Evolutionary conservation across 1,284 basidiomycete genomes (phyloP), one percentile per base, ranked within the genome.

Genomic region (Cryptococcus wingfieldii): DNA sequence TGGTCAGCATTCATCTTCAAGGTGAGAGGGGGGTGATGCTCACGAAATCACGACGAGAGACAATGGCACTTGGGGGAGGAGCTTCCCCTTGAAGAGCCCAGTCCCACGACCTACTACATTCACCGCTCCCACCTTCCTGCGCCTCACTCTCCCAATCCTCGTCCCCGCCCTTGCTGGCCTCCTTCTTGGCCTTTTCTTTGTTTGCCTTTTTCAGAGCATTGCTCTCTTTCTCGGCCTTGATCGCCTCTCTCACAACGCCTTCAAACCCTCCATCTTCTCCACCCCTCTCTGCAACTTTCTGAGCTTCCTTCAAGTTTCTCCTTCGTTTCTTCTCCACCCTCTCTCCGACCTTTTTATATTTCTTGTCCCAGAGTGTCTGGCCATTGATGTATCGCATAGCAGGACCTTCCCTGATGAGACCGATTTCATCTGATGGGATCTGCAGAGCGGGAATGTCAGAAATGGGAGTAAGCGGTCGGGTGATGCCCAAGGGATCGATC

Each of bases 401-500:
- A 0, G 79, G 76, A 0, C 77, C 79, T 59, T 78, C 78, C 61
- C 81, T 80, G 65, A 83, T 76, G 19, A 75, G 55, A 0, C 82
- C 82, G 9, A 83, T 69, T 47, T 84, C 77, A 23, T 87, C 83
- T 0, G 79, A 72, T 0, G 83, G 81, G 44, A 94, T 74, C 8
- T 79, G 80, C 43, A 95, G 79, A 0, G 84, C 87, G 6, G 78
- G 75, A 0, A 98, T 79, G 47, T 87, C 82, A 1, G 80, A 72
- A 57, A 83, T 81, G 0, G 85, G 80, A 68, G 97, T 93, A 61
- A 98, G 80, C 0, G 87, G 82, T 10, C 93, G 84, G 16, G 90
- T 80, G 7, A 84, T 76, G 7, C 95, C 95, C 23, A 81, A 80
- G 4, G 86, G 85, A 18, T 87, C 85, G 19, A 98, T 85, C 12